Conservation (phyloP, 176 grass and related monocot species). For the Urochloa ruziziensis region DNA sequence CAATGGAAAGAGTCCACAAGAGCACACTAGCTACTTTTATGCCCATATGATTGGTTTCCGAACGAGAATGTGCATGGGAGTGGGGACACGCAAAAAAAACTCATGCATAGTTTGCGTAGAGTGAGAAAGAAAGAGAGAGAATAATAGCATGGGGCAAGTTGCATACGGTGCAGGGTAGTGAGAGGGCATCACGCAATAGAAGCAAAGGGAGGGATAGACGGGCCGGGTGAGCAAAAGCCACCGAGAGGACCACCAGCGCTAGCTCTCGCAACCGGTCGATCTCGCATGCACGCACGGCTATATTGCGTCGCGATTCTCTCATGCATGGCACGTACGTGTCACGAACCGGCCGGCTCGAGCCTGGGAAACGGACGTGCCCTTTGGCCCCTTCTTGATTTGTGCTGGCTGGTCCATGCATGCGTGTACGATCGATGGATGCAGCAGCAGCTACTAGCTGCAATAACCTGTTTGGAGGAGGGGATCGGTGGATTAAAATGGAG, state of each 20-base stretch:
- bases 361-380: constrained; percentile 22
- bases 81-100: constrained; percentile 21
- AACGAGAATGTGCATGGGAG: constrained; percentile 40
- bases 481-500: background rate
- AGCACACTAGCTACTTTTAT: constrained; percentile 37
- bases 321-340: constrained; percentile 28
- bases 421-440: too few relatives aligned
- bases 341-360: background rate
- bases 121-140: background rate
- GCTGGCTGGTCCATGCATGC: background rate
- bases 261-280: too few relatives aligned
- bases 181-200: constrained; percentile 38
- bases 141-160: constrained; percentile 28
- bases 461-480: background rate
- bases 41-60: constrained; percentile 49
- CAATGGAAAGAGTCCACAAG: constrained; percentile 23
- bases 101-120: background rate
- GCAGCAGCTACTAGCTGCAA: too few relatives aligned
- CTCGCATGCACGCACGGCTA: background rate
- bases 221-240: constrained; percentile 34
- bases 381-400: constrained; percentile 1
- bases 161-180: constrained; percentile 23
- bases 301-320: background rate
- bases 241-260: constrained; percentile 24
- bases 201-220: constrained; percentile 30